Conservation (phyloP, 176 grass and related monocot species). For the Microstegium vimineum region DNA sequence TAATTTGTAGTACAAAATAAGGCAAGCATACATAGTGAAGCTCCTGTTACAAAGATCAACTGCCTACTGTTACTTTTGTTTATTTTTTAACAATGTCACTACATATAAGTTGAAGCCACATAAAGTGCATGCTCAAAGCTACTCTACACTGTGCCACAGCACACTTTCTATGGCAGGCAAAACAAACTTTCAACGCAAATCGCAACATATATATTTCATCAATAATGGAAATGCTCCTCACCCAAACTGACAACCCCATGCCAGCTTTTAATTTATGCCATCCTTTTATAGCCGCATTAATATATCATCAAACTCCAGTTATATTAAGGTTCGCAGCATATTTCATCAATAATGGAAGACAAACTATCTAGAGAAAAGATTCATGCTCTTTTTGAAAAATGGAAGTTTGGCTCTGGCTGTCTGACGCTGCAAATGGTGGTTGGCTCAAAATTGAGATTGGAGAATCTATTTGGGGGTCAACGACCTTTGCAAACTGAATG, state of each 20-base stretch:
- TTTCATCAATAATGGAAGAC: too few species aligned
- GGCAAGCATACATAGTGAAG: neutral
- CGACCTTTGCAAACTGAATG: conserved; percentile 10
- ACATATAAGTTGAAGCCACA: too few species aligned
- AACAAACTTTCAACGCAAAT: neutral
- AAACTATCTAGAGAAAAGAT: neutral
- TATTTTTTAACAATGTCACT: neutral
- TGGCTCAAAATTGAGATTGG: neutral
- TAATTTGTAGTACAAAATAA: conserved; percentile 10
- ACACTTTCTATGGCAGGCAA: neutral
- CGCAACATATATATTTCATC: neutral
- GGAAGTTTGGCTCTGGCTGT: neutral
- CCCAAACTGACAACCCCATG: neutral
- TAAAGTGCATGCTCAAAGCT: neutral
- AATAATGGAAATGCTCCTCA: neutral
- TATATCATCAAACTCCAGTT: neutral
- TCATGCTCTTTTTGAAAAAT: neutral
- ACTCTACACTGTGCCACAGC: neutral
- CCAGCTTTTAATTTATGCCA: neutral
- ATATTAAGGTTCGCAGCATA: too few species aligned
- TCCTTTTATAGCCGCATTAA: neutral
- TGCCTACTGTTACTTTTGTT: neutral
- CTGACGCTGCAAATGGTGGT: neutral
- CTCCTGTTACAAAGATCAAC: neutral
- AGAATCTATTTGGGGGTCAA: conserved; percentile 11